phyloP scores from a whole-genome alignment of 257 asterid species.

The Primulina eburnea region DNA sequence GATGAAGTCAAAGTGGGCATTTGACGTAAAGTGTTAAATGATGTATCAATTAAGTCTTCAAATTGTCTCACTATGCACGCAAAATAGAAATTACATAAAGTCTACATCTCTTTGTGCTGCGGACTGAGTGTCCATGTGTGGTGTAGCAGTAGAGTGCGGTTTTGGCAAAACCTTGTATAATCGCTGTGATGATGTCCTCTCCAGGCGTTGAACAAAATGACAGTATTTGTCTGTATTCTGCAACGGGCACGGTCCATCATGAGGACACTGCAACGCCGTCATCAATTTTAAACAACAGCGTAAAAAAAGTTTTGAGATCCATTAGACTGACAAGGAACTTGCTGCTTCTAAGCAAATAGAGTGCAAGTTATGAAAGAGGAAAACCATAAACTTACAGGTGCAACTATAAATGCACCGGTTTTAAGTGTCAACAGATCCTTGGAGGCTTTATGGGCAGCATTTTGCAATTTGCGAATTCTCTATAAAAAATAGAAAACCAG shows the following conservation, averaged over 20 bases:
- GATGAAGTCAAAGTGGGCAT: not conserved
- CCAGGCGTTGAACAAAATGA: slow-evolving; percentile 93
- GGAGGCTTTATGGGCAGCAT: slow-evolving; percentile 40
- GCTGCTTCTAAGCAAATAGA: slow-evolving; percentile 6
- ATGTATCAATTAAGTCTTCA: not conserved
- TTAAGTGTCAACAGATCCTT: slow-evolving; percentile 54
- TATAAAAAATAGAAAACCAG: slow-evolving; percentile 29
- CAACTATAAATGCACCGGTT: slow-evolving; percentile 84
- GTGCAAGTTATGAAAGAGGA: slow-evolving; percentile 17
- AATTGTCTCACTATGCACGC: not conserved
- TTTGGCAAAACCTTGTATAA: slow-evolving; percentile 60
- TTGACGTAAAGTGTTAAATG: slow-evolving; percentile 1
- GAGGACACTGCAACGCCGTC: slow-evolving; percentile 75
- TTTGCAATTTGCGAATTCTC: slow-evolving; percentile 68
- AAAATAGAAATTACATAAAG: slow-evolving; percentile 5
- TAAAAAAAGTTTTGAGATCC: not conserved
- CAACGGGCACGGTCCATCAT: slow-evolving; percentile 93
- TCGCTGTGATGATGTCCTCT: slow-evolving; percentile 89
- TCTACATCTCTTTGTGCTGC: not conserved
- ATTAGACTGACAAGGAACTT: not conserved
- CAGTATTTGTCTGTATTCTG: slow-evolving; percentile 79
- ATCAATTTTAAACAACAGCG: slow-evolving; percentile 8
- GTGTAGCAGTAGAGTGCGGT: slow-evolving; percentile 6
- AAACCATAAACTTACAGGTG: slow-evolving; percentile 67
- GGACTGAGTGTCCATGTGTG: slow-evolving; percentile 6